Base-by-base conservation (phyloP, 164 flowering plant genomes). In the Platanus orientalis region DNA sequence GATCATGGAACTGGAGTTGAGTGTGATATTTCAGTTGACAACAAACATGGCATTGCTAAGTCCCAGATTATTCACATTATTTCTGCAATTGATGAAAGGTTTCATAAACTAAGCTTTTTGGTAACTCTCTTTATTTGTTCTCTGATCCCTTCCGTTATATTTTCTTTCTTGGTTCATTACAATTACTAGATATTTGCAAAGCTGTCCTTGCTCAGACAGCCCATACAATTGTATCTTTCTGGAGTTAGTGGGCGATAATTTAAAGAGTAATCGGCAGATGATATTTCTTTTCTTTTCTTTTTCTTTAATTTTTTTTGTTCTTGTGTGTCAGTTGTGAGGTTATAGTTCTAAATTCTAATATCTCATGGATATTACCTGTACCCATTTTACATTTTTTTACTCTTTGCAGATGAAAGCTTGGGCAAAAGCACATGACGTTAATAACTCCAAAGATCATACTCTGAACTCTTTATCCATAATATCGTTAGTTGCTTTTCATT, bases 11-110 rank as follows among this genome's bases (percentile, higher is more conserved):
- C 84, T 58, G 76, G 79, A 64, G 75, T 85, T 60, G 89, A 85
- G 73, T 88, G 90, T 73, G 94, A 88, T 72, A 66, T 88, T 48
- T 88, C 90, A 12, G 79, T 88, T 62, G 89, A 80, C 57, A 88
- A 88, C 69, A 69, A 74, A 69, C 89, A 84, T 76, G 94, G 90
- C 48, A 68, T 88, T 63, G 67, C 47, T 20, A 88, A 81, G 67
- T 85, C 94, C 10, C 74, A 69, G 60, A 73, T 88, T 60, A 54
- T 88, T 53, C 76, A 62, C 58, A 56, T 76, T 23, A 75, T 85
- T 65, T 79, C 85, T 40, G 58, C 79, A 44, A 85, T 88, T 59
- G 94, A 88, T 76, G 81, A 78, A 58, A 83, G 94, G 71, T 85
- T 88, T 79, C 79, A 59, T 60, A 80, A 75, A 72, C 79, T 88